A percentile compares a stretch with the other conserved stretches of the same genome.
Evolutionary conservation across 805 yeast genomes (phyloP).

Genomic region (Starmerella sirachaensis): DNA sequence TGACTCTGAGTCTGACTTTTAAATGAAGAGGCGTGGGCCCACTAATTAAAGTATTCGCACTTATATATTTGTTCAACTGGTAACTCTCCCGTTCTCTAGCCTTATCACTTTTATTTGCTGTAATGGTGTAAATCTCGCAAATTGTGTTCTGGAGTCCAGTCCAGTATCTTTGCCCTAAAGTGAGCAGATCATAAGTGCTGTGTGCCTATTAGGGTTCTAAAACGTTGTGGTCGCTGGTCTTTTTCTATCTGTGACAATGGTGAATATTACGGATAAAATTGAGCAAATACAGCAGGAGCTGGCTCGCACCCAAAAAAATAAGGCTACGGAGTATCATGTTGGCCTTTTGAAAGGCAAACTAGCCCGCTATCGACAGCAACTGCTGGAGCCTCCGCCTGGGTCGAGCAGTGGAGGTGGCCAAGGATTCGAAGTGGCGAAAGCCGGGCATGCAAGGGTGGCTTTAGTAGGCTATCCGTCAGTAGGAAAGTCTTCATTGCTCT

Average conservation of each 20-base stretch:
- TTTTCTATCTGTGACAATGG: conserved; percentile 14
- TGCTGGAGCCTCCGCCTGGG: conserved; percentile 79
- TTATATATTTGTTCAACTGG: neutral
- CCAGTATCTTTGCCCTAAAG: neutral
- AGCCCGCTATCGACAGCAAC: conserved; percentile 82
- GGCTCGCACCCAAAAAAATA: conserved; percentile 90
- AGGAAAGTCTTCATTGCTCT: conserved; percentile 83
- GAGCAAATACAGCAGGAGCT: conserved; percentile 85
- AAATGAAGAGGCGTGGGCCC: neutral
- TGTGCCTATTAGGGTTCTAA: neutral
- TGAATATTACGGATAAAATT: conserved; percentile 49
- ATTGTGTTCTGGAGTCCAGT: neutral
- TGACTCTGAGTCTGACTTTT: conserved; percentile 4
- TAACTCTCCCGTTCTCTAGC: neutral
- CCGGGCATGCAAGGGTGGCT: conserved; percentile 94
- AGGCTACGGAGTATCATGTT: conserved; percentile 94
- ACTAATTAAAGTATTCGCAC: neutral
- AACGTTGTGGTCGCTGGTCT: neutral
- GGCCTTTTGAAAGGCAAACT: conserved; percentile 90
- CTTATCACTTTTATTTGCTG: neutral
- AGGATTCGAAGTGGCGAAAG: conserved; percentile 88
- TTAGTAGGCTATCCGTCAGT: conserved; percentile 96
- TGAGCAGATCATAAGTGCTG: neutral
- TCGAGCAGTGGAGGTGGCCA: conserved; percentile 58
- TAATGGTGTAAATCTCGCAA: neutral